Evolutionary conservation across 768 basidiomycete genomes (phyloP).

Genomic region (Rhizopogon roseolus): DNA sequence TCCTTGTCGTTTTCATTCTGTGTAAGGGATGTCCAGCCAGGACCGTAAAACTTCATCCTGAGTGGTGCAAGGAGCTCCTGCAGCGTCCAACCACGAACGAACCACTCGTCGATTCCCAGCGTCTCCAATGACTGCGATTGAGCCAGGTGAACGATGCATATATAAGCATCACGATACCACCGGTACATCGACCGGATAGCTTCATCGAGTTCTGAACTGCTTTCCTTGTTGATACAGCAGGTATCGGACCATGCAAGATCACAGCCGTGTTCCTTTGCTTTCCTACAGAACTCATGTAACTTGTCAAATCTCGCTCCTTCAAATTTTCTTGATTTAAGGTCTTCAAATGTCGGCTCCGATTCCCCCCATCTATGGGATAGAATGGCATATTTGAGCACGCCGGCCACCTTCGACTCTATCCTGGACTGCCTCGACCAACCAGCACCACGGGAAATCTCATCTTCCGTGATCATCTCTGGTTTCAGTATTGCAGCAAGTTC

Average conservation of each 20-base stretch:
- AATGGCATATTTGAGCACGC: constrained; percentile 3
- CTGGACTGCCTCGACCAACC: background rate
- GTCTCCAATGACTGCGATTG: background rate
- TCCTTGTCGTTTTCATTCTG: constrained; percentile 1
- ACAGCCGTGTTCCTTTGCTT: background rate
- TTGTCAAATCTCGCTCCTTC: background rate
- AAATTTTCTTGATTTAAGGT: background rate
- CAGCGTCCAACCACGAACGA: constrained; percentile 9
- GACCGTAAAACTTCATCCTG: constrained; percentile 8
- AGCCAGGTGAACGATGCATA: constrained; percentile 10
- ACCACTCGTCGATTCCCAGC: constrained; percentile 7
- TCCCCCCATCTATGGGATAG: constrained; percentile 5
- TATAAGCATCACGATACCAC: constrained; percentile 11
- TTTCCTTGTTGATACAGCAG: constrained; percentile 10
- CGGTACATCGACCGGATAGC: constrained; percentile 14
- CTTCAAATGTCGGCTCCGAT: constrained; percentile 4
- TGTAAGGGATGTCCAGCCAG: constrained; percentile 5
- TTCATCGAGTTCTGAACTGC: constrained; percentile 13
- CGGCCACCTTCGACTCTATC: background rate
- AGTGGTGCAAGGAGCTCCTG: constrained; percentile 11
- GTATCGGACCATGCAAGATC: constrained; percentile 9
- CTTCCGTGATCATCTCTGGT: constrained; percentile 2
- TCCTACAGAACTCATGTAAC: background rate
- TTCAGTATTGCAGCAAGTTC: background rate
- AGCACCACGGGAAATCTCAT: background rate